Percentiles rank a stretch among this genome's conserved stretches.
Conservation (phyloP, 129 eudicot species). For the Kitagawia praeruptora region DNA sequence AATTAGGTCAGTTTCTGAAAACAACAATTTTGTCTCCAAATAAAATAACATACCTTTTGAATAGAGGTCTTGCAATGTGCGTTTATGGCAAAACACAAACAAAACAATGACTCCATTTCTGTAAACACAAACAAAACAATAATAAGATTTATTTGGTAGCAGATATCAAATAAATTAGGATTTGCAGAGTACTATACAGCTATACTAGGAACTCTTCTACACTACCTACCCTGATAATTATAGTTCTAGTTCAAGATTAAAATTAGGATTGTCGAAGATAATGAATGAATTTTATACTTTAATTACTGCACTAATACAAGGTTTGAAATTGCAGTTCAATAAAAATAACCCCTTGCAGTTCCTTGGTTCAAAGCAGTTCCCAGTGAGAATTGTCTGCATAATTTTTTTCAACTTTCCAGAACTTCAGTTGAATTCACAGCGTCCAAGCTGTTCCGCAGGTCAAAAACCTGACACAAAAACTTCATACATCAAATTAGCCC, state of each 20-base stretch:
- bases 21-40: neutral
- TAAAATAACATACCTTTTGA: slow-evolving; percentile 47
- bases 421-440: slow-evolving; percentile 45
- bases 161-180: too few species aligned
- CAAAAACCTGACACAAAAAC: slow-evolving; percentile 53
- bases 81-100: slow-evolving; percentile 71
- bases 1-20: neutral
- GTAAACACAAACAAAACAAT: slow-evolving; percentile 12
- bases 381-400: slow-evolving; percentile 92
- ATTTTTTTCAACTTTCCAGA: slow-evolving; percentile 63
- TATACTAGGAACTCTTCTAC: neutral
- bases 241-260: neutral
- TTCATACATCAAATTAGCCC: slow-evolving; percentile 12
- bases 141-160: neutral
- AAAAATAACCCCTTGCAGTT: slow-evolving; percentile 97
- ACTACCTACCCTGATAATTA: neutral
- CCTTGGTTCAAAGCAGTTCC: slow-evolving; percentile 98
- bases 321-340: slow-evolving; percentile 34
- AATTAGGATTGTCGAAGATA: neutral
- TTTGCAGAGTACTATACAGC: neutral
- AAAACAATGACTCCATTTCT: slow-evolving; percentile 78
- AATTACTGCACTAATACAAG: neutral
- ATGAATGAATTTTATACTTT: neutral
- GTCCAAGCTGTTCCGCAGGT: slow-evolving; percentile 63
- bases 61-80: slow-evolving; percentile 94